These are phyloP conservation scores for Syncephalastrum monosporum DNA, from an alignment of 371 early-diverging fungal species.

Conservation along the genomic window DNA sequence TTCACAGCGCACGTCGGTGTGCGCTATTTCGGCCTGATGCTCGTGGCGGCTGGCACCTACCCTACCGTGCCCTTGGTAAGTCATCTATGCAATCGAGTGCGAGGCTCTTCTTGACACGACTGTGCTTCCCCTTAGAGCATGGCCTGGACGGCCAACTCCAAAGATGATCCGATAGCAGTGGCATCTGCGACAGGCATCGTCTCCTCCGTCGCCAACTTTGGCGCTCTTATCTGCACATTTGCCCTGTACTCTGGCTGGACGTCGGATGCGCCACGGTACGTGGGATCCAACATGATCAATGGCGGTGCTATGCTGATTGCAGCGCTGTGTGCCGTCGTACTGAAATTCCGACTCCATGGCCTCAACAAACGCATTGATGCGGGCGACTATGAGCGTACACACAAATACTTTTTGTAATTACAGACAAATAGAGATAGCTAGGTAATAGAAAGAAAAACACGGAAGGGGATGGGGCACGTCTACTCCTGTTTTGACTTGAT, in stretches of 20 bases:
- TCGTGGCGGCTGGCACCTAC: slow-evolving; percentile 48
- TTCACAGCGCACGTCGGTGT: slow-evolving; percentile 36
- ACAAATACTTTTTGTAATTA: slow-evolving; percentile 14
- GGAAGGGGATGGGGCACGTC: too few species aligned
- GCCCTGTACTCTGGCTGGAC: slow-evolving; percentile 51
- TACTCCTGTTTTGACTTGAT: too few species aligned
- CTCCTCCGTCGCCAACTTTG: slow-evolving; percentile 49
- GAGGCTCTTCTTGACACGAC: neutral
- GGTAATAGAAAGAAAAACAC: slow-evolving; percentile 3
- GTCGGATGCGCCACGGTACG: slow-evolving; percentile 44
- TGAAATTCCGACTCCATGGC: slow-evolving; percentile 25
- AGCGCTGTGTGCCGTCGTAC: slow-evolving; percentile 30
- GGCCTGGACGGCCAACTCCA: slow-evolving; percentile 54
- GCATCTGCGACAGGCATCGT: slow-evolving; percentile 52
- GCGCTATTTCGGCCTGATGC: slow-evolving; percentile 48
- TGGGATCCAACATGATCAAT: slow-evolving; percentile 51
- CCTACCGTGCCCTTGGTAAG: slow-evolving; percentile 51
- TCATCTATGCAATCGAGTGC: neutral
- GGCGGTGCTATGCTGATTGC: slow-evolving; percentile 50
- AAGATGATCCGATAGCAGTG: slow-evolving; percentile 37
- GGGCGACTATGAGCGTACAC: slow-evolving; percentile 13
- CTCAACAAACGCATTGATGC: slow-evolving; percentile 33
- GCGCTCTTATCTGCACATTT: slow-evolving; percentile 47
- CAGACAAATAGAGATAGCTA: neutral
- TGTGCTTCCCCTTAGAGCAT: slow-evolving; percentile 26